Evolutionary conservation across 2,329 filamentous ascomycete species (phyloP), one percentile per base, ranked within the genome.

Genomic region (Huntiella abstrusa): DNA sequence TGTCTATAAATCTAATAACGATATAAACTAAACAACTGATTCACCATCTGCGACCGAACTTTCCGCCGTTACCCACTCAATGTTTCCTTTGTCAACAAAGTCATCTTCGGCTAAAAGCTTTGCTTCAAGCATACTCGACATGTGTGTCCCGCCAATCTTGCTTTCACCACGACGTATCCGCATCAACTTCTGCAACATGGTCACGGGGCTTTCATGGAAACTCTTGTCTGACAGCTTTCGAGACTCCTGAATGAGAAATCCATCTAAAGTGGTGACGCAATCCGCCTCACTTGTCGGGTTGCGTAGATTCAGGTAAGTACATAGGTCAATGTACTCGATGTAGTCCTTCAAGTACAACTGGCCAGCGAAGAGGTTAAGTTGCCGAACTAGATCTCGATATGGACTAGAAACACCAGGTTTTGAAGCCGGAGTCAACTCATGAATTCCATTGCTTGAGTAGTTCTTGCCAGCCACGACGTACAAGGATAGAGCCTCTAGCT

Each of bases 331-430:
- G 51, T 83, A 85, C 45, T 81, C 69, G 0, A 59, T 49, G 38
- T 65, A 71, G 0, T 63, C 66, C 0, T 55, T 57, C 6, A 83
- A 61, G 52, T 83, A 84, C 0, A 83, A 62, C 46, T 80, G 75
- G 0, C 80, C 80, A 0, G 80, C 64, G 46, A 85, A 83, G 0
- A 84, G 58, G 37, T 80, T 78, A 0, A 84, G 63, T 47, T 72
- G 63, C 0, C 63, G 58, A 0, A 60, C 56, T 0, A 71, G 54
- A 4, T 28, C 17, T n/a, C 19, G 3, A 8, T 28, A 7, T 6
- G 5, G 22, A 28, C 35, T 36, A 10, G n/a, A 10, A 12, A 33
- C 10, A 6, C 12, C 22, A 28, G 22, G 22, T 8, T 28, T 28
- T 6, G 8, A 8, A 28, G 22, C 22, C 8, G 22, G 22, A 28